phyloP scores from a whole-genome alignment of 2,329 filamentous ascomycete species.

The Cytospora paraplurivora region DNA sequence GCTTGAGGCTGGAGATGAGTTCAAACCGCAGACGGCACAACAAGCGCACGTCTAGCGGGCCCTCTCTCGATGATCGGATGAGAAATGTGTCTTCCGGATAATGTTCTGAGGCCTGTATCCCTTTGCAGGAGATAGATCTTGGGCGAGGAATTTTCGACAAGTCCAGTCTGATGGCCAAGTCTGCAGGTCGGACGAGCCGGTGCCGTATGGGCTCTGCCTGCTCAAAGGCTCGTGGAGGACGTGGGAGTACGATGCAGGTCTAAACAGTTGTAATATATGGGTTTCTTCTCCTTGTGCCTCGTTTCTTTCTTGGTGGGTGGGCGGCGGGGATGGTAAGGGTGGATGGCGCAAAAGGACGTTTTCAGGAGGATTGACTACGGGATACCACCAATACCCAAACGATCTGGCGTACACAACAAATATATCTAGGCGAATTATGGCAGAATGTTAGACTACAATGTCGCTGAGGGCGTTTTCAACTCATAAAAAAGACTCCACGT shows the following conservation, averaged over 20 bases:
- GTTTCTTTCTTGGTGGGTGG: not conserved
- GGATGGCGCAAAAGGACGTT: constrained; percentile 3
- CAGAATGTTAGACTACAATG: not conserved
- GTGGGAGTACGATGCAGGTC: not conserved
- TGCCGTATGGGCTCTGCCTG: not conserved
- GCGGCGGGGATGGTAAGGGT: not conserved
- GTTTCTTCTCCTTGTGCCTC: not conserved
- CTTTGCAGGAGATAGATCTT: not conserved
- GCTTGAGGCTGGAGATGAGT: constrained; percentile 23
- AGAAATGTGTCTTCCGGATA: no score
- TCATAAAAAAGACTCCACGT: no score
- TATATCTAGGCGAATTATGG: not conserved
- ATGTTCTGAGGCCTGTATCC: no score
- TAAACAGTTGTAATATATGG: constrained; percentile 7
- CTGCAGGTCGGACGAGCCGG: not conserved
- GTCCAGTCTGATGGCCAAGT: not conserved
- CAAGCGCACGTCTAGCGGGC: not conserved
- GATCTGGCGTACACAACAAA: constrained; percentile 1
- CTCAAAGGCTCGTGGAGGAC: not conserved
- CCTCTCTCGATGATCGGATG: fast-evolving
- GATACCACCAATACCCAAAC: constrained; percentile 23
- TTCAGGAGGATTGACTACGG: not conserved
- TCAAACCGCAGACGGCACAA: constrained; percentile 11
- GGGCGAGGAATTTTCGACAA: not conserved
- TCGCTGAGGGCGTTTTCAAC: not conserved